Conservation (phyloP, 345 rosid species). For the Murraya paniculata region DNA sequence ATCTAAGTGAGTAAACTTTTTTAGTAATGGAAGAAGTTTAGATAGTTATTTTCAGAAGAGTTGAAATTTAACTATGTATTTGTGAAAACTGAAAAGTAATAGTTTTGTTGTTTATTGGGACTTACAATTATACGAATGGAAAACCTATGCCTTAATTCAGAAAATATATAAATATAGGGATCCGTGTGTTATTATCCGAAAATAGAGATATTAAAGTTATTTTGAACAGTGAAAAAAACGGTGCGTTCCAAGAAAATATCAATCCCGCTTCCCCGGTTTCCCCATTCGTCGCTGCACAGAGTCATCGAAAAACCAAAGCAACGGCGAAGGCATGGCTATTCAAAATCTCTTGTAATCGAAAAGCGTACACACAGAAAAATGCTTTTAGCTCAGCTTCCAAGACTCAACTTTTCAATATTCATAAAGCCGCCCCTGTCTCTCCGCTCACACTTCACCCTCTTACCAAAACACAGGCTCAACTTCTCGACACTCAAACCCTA, state of each 20-base stretch:
- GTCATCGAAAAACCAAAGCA: background rate
- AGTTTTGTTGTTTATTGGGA: too few relatives aligned
- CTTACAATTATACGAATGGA: too few relatives aligned
- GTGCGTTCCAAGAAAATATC: background rate
- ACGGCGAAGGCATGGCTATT: slow-evolving; percentile 18
- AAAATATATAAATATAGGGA: background rate
- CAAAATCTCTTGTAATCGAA: background rate
- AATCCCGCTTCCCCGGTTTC: background rate
- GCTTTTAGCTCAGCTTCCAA: slow-evolving; percentile 44
- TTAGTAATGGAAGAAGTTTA: too few relatives aligned
- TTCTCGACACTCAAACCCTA: slow-evolving; percentile 36
- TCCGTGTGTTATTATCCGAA: background rate
- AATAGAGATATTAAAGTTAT: background rate
- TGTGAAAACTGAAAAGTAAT: too few relatives aligned
- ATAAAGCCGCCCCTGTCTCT: slow-evolving; percentile 25
- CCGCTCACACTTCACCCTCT: slow-evolving; percentile 25
- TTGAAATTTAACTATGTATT: too few relatives aligned
- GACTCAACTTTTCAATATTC: slow-evolving; percentile 37
- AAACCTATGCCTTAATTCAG: too few relatives aligned
- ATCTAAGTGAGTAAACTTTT: too few relatives aligned
- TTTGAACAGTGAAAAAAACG: background rate
- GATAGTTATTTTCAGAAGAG: too few relatives aligned
- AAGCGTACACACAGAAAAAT: slow-evolving; percentile 4
- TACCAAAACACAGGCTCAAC: slow-evolving; percentile 30
- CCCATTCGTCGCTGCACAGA: background rate